Conservation (phyloP, 2,329 filamentous ascomycete species). For the Dactylellina leptospora region DNA sequence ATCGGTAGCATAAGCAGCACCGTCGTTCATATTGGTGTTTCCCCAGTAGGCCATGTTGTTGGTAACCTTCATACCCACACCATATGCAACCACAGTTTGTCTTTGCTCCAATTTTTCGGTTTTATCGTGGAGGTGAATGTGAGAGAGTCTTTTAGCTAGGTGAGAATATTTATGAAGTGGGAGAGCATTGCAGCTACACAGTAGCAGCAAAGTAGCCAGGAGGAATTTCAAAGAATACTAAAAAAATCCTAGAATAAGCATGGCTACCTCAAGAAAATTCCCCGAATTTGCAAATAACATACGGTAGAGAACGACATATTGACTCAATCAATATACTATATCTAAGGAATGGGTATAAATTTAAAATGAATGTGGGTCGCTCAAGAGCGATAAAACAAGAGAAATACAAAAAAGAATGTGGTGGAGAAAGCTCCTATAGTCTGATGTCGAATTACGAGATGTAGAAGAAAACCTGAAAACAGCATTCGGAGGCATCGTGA, state of each 20-base stretch:
- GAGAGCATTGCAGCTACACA: constrained; percentile 36
- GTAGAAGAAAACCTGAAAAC: not conserved
- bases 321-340: constrained; percentile 22
- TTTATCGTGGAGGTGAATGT: constrained; percentile 17
- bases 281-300: not conserved
- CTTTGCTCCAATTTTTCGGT: constrained; percentile 8
- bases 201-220: constrained; percentile 38
- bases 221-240: constrained; percentile 22
- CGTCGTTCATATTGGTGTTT: constrained; percentile 33
- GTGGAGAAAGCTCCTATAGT: constrained; percentile 41
- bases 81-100: constrained; percentile 10
- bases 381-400: constrained; percentile 26
- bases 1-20: constrained; percentile 8
- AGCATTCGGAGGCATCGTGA: constrained; percentile 25
- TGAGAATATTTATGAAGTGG: constrained; percentile 37
- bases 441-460: constrained; percentile 6
- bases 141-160: constrained; percentile 19
- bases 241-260: not conserved
- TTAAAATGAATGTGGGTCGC: constrained; percentile 50
- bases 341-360: constrained; percentile 24
- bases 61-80: constrained; percentile 27
- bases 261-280: not conserved
- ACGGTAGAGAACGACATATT: constrained; percentile 44
- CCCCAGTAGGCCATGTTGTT: constrained; percentile 23
- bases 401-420: constrained; percentile 38